These are phyloP conservation scores for Aureobasidium leucospermi DNA, from an alignment of 2,329 filamentous ascomycete species.

Conservation along the genomic window DNA sequence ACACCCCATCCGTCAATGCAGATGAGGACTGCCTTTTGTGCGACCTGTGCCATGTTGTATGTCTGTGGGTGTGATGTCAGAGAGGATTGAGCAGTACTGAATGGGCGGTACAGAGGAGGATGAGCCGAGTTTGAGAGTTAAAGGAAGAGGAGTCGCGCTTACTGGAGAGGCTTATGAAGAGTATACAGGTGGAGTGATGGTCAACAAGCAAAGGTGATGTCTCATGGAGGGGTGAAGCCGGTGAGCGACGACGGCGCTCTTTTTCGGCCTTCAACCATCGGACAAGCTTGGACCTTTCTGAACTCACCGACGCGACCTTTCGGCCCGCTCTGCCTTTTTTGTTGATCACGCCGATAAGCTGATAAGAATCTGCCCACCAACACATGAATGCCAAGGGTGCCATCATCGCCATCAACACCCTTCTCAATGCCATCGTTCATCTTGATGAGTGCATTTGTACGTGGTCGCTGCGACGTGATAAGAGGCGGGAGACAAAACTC, in stretches of 20 bases:
- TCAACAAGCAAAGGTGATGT: background rate
- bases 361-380: background rate
- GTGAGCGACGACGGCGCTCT: background rate
- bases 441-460: too few species aligned
- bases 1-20: conserved; percentile 99
- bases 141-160: background rate
- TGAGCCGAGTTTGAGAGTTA: too few species aligned
- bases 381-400: background rate
- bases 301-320: background rate
- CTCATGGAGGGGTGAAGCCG: background rate
- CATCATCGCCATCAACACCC: too few species aligned
- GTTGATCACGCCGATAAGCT: background rate
- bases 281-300: conserved; percentile 3
- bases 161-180: background rate
- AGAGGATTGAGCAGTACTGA: too few species aligned
- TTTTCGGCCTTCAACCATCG: conserved; percentile 3
- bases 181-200: background rate
- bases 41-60: conserved; percentile 52
- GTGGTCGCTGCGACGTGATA: too few species aligned
- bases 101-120: background rate
- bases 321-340: background rate
- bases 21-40: conserved; percentile 68
- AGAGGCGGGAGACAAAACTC: too few species aligned
- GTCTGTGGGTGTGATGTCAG: background rate
- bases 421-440: too few species aligned